Evolutionary conservation across 2,329 filamentous ascomycete genomes (phyloP).

Genomic region (Fusarium marasasianum): DNA sequence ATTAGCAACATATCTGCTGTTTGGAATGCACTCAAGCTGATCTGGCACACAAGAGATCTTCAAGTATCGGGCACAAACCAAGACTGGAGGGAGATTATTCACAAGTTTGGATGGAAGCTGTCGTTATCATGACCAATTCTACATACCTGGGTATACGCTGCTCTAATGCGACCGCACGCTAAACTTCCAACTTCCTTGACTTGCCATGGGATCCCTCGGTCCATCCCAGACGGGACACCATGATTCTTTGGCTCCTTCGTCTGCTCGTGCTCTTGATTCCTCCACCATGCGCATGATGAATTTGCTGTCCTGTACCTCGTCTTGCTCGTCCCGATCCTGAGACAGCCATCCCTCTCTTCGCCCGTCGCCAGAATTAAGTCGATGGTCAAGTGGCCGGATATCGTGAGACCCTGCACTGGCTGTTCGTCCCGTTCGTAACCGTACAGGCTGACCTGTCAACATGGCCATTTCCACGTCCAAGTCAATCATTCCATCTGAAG

Average conservation of each 20-base stretch:
- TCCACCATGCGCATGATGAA: conserved; percentile 38
- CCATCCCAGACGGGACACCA: conserved; percentile 40
- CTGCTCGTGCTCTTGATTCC: conserved; percentile 21
- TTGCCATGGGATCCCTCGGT: conserved; percentile 28
- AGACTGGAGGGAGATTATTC: conserved; percentile 38
- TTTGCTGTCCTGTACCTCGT: conserved; percentile 3
- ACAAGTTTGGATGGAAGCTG: conserved; percentile 41
- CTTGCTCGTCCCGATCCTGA: neutral
- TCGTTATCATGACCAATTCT: neutral
- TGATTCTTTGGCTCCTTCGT: conserved; percentile 28
- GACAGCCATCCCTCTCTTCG: conserved; percentile 32
- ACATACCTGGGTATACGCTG: neutral
- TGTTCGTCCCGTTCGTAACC: neutral
- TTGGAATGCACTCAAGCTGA: conserved; percentile 34
- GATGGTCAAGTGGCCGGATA: conserved; percentile 12
- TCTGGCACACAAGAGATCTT: conserved; percentile 37
- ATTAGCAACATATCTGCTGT: conserved; percentile 39
- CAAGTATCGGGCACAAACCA: conserved; percentile 14
- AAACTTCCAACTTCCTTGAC: conserved; percentile 24
- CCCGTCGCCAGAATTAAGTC: conserved; percentile 28
- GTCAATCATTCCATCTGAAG: conserved; percentile 18
- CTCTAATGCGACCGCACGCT: conserved; percentile 20
- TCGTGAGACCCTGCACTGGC: conserved; percentile 2
- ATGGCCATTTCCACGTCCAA: conserved; percentile 36
- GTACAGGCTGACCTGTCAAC: conserved; percentile 30